Base-by-base conservation (phyloP, 2,329 filamentous ascomycete genomes). In the Ceratocystis lukuohia region DNA sequence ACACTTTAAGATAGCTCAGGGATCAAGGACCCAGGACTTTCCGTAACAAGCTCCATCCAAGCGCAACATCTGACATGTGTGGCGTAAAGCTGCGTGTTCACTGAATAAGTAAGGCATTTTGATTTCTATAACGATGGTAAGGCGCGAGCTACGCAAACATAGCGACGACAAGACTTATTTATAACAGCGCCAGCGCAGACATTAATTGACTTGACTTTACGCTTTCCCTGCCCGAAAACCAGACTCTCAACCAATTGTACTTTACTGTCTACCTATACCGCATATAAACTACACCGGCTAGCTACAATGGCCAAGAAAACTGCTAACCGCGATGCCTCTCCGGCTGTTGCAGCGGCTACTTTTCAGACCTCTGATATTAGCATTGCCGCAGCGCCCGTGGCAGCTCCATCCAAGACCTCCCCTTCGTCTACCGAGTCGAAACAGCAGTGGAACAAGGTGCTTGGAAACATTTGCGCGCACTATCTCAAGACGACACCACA, bases 401-500 rank as follows among this genome's bases (percentile, higher is more conserved):
- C 17, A 12, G 20, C 71, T 59, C 56, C 70, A 28, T 57, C 70
- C 8, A 61, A 56, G n/a, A 65, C 70, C 41, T 69, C 70, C 62
- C 68, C 70, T 63, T 70, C 69, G 66, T 67, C n/a, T 17, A 22
- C 28, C 17, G 41, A 64, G 67, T 71, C 64, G 67, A 71, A 69
- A 12, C 72, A 74, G 69, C 76, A 74, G 70, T 80, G 80, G 77
- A 74, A 80, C 73, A 80, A 87, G 72, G 88, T 95, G 70, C 78
- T 86, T 56, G 72, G 80, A 66, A 86, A 85, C 73, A 81, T 96
- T 71, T 88, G 87, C 82, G 79, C 85, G 71, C 85, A 90, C 76
- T 99, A 99, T 77, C 75, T 87, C 66, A 79, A 87, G 71, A 82
- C 85, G 71, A 99, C 94, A 57, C 86, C 93, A 61, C 92, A 96